Conservation (phyloP, 257 asterid species). For the Fraxinus pennsylvanica region DNA sequence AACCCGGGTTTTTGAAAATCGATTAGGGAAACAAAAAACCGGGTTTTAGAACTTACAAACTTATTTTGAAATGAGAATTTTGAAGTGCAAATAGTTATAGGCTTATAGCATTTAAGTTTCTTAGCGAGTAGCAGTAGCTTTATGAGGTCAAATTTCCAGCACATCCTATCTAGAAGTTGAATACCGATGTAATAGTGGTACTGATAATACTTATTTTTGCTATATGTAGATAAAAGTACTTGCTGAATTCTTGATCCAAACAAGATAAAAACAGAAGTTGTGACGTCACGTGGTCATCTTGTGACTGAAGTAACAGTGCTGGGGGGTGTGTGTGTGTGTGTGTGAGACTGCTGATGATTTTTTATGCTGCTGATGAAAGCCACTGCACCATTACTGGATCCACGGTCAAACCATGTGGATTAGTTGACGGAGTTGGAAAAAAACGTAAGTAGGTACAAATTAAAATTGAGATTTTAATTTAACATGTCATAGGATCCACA, state of each 20-base stretch:
- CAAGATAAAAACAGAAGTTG: background rate
- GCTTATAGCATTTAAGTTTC: background rate
- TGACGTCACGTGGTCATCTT: constrained; percentile 31
- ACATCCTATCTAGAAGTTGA: constrained; percentile 15
- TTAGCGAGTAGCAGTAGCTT: background rate
- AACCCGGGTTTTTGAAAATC: too few relatives aligned
- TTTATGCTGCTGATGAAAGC: constrained; percentile 27
- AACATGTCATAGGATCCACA: too few relatives aligned
- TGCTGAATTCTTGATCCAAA: background rate
- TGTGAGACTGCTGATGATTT: constrained; percentile 6
- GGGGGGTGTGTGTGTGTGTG: background rate
- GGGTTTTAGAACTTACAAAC: background rate
- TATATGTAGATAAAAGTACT: constrained; percentile 19
- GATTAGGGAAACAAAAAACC: background rate
- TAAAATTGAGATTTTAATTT: too few relatives aligned
- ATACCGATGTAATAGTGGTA: background rate
- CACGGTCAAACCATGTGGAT: background rate
- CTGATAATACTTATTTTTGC: background rate
- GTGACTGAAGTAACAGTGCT: constrained; percentile 34
- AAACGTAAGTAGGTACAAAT: too few relatives aligned
- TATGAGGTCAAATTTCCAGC: background rate
- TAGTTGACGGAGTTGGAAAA: background rate
- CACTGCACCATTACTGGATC: background rate
- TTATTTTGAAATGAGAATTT: constrained; percentile 1
- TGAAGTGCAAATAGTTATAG: background rate